phyloP scores from a whole-genome alignment of 2,329 filamentous ascomycete species.

The Pseudocercospora eumusae region DNA sequence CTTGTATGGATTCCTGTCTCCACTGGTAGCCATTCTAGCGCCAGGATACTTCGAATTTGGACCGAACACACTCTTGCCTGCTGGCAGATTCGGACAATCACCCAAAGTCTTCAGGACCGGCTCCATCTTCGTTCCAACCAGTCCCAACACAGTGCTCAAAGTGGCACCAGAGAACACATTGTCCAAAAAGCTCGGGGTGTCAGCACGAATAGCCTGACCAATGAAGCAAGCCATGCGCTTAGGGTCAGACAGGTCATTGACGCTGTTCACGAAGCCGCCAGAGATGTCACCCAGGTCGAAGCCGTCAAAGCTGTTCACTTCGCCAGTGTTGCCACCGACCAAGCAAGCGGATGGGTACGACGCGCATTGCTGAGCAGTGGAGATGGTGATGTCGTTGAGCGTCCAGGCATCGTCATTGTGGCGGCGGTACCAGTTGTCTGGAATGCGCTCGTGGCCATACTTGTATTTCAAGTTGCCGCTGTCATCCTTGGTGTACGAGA shows the following conservation, averaged over 20 bases:
- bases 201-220: constrained; percentile 30
- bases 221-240: constrained; percentile 32
- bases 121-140: constrained; percentile 20
- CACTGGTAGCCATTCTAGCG: constrained; percentile 12
- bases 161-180: constrained; percentile 27
- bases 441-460: constrained; percentile 31
- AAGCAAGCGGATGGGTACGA: constrained; percentile 31
- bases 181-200: constrained; percentile 27
- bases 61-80: constrained; percentile 22
- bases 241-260: constrained; percentile 30
- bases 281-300: constrained; percentile 32
- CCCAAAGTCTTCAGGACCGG: constrained; percentile 23
- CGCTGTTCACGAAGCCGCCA: constrained; percentile 30
- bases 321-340: constrained; percentile 33
- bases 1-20: constrained; percentile 18
- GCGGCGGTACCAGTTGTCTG: constrained; percentile 35
- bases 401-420: constrained; percentile 31
- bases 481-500: constrained; percentile 31
- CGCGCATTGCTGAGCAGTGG: constrained; percentile 33
- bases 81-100: constrained; percentile 26
- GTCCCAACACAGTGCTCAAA: constrained; percentile 15
- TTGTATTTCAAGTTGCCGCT: constrained; percentile 27
- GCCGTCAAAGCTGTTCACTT: constrained; percentile 32
- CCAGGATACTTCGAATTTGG: constrained; percentile 25
- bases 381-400: constrained; percentile 29